Conservation (phyloP, 2,329 filamentous ascomycete genomes). For the Arthrobotrys sinensis region DNA sequence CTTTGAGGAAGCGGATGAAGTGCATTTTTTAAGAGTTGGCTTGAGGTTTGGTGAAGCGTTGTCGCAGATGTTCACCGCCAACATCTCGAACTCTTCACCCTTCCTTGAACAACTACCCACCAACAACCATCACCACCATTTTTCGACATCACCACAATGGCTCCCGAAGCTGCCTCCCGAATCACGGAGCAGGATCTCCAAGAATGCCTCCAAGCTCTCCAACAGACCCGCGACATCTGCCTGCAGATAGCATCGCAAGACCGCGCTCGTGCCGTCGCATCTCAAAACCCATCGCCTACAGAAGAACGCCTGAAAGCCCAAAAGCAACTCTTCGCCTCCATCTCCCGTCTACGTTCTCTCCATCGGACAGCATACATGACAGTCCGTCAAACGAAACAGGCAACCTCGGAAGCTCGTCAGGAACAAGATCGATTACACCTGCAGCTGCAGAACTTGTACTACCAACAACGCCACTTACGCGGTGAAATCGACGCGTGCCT, state of each 20-base stretch:
- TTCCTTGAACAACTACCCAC: background rate
- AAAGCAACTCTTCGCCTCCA: conserved; percentile 82
- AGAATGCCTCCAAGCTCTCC: conserved; percentile 63
- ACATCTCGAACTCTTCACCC: conserved; percentile 13
- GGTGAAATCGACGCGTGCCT: conserved; percentile 88
- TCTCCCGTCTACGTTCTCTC: conserved; percentile 84
- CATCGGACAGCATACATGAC: conserved; percentile 86
- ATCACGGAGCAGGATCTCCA: conserved; percentile 62
- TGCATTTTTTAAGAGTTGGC: conserved; percentile 69
- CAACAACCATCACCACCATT: conserved; percentile 1
- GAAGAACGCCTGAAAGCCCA: conserved; percentile 80
- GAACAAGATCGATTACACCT: conserved; percentile 93
- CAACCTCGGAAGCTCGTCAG: conserved; percentile 87
- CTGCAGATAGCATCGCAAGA: conserved; percentile 62
- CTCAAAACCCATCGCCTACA: conserved; percentile 68
- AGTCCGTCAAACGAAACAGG: conserved; percentile 86
- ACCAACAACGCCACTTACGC: conserved; percentile 91
- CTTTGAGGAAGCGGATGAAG: conserved; percentile 79
- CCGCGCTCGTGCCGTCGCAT: conserved; percentile 48
- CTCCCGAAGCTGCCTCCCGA: conserved; percentile 40
- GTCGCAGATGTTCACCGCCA: background rate
- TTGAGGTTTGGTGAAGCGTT: background rate
- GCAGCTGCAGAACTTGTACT: conserved; percentile 94
- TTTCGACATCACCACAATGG: conserved; percentile 30
- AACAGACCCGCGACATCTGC: conserved; percentile 63